Evolutionary conservation across 78 protist species (phyloP).

Genomic region (Dictyostelium purpureum): DNA sequence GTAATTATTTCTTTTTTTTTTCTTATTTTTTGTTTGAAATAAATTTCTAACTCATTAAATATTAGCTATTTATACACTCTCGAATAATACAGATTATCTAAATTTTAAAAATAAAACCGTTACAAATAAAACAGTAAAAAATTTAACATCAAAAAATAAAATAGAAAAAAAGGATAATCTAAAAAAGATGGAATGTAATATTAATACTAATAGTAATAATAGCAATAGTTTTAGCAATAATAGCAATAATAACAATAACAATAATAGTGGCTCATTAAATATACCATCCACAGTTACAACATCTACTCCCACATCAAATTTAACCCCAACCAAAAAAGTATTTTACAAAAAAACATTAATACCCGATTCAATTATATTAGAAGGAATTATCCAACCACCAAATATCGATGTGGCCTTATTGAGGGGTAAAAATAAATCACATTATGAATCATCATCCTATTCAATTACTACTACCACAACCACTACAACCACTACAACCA

Average conservation of each 20-base stretch:
- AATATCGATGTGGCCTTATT: neutral
- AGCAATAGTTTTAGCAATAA: neutral
- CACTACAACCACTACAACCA: neutral
- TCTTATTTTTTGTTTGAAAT: neutral
- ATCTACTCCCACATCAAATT: neutral
- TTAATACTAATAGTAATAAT: neutral
- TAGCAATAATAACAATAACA: neutral
- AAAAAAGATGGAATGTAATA: neutral
- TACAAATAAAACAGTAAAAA: neutral
- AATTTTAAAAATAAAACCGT: neutral
- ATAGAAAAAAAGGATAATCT: neutral
- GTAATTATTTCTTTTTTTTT: neutral
- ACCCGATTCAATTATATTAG: neutral
- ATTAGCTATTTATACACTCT: neutral
- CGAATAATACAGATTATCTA: neutral
- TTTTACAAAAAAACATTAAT: slow-evolving; percentile 3
- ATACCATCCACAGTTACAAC: neutral
- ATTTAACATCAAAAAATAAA: neutral
- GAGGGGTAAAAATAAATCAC: neutral
- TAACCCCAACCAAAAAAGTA: neutral
- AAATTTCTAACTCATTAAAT: neutral
- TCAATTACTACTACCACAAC: neutral
- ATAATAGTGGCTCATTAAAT: neutral
- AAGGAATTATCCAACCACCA: slow-evolving; percentile 6
- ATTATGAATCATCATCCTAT: neutral